phyloP scores from a whole-genome alignment of 345 rosid genomes.

The Isatis tinctoria region DNA sequence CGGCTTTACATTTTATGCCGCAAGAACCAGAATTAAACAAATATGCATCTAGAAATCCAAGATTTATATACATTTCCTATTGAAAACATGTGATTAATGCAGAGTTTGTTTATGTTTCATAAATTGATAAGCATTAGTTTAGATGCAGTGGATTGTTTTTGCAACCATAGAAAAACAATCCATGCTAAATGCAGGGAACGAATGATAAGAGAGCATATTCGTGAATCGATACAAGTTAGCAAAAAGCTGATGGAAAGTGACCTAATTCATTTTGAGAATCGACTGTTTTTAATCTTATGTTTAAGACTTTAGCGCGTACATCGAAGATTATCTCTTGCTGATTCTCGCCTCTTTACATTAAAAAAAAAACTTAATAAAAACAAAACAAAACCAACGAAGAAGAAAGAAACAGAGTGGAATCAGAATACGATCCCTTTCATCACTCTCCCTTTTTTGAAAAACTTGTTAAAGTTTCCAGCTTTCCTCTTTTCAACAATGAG shows the following conservation, averaged over 20 bases:
- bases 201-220: conserved; percentile 10
- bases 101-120: not conserved
- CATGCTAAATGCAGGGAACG: not conserved
- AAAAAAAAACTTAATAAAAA: not conserved
- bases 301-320: not conserved
- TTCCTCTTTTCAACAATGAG: conserved; percentile 17
- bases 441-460: conserved; percentile 26
- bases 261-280: conserved; percentile 13
- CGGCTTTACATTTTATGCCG: not conserved
- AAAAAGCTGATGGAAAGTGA: conserved; percentile 19
- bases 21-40: too few relatives aligned
- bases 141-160: not conserved
- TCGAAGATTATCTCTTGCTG: not conserved
- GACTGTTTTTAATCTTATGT: not conserved
- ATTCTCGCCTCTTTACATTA: not conserved
- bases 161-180: not conserved
- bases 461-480: conserved; percentile 18
- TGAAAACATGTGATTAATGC: not conserved
- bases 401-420: conserved; percentile 21
- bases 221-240: conserved; percentile 1
- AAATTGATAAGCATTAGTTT: not conserved
- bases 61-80: not conserved
- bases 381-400: not conserved
- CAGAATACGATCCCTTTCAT: conserved; percentile 25
- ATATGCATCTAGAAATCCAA: not conserved